A percentile compares a stretch with the other conserved stretches of the same genome.
Conservation (phyloP, 176 grass and related monocot genomes). For the Oryza meyeriana region DNA sequence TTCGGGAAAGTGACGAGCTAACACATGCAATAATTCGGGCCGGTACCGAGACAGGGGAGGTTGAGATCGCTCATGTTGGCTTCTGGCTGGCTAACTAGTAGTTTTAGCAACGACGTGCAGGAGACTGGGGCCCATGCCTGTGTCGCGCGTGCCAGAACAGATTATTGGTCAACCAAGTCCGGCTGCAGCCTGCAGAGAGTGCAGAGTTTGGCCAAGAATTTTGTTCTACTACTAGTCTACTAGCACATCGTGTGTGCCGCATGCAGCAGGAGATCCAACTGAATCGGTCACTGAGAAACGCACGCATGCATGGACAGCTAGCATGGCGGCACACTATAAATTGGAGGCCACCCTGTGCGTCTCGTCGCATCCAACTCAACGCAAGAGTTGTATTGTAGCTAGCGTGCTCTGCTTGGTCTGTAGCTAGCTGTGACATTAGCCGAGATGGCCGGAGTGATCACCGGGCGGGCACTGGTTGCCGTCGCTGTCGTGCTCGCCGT, state of each 20-base stretch:
- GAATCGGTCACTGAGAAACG: neutral
- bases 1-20: neutral
- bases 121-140: neutral
- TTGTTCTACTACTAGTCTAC: neutral
- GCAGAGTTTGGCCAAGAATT: constrained; percentile 23
- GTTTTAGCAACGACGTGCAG: constrained; percentile 5
- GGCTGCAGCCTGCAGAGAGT: neutral
- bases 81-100: neutral
- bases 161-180: constrained; percentile 26
- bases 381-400: neutral
- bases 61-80: neutral
- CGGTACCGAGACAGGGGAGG: no score
- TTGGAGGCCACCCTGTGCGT: neutral
- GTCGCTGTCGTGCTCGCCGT: constrained; percentile 25
- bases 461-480: neutral
- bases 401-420: neutral
- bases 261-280: neutral
- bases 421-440: neutral
- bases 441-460: constrained; percentile 33
- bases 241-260: neutral
- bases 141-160: neutral
- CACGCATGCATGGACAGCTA: neutral
- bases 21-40: constrained; percentile 9
- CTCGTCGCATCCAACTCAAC: neutral
- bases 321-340: neutral